phyloP scores from a whole-genome alignment of 2,329 filamentous ascomycete genomes.

The Moelleriella libera region DNA sequence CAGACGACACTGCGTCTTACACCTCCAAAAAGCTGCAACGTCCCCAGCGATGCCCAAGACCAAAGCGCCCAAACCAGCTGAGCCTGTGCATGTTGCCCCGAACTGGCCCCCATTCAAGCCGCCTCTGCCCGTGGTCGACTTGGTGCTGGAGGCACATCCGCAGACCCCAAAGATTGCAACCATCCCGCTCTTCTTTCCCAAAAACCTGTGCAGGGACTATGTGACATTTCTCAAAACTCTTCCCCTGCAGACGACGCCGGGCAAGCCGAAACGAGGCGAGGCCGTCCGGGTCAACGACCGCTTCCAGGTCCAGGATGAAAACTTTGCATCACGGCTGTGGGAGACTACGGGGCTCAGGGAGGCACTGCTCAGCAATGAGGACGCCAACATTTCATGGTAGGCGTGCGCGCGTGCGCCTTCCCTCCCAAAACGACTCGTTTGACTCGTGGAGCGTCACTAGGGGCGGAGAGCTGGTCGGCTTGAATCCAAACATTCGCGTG shows the following conservation, averaged over 20 bases:
- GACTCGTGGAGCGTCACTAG: conserved; percentile 40
- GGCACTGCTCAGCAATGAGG: conserved; percentile 29
- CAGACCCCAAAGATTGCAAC: conserved; percentile 51
- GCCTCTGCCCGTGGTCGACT: conserved; percentile 48
- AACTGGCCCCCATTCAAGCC: conserved; percentile 62
- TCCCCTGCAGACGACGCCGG: conserved; percentile 64
- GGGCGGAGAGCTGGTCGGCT: conserved; percentile 70
- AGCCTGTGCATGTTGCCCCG: conserved; percentile 1
- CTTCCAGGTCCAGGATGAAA: conserved; percentile 64
- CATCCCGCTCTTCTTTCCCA: conserved; percentile 61
- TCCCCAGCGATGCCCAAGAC: conserved; percentile 22
- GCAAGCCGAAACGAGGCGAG: conserved; percentile 64
- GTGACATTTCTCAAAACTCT: conserved; percentile 56
- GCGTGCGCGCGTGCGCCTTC: too few relatives aligned
- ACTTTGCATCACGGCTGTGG: conserved; percentile 67
- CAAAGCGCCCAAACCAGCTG: conserved; percentile 14
- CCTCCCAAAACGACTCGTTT: too few relatives aligned
- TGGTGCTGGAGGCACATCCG: conserved; percentile 41
- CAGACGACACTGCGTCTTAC: too few relatives aligned
- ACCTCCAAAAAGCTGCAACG: too few relatives aligned
- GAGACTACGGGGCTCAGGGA: conserved; percentile 59
- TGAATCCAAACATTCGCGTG: conserved; percentile 79
- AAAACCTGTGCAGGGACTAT: conserved; percentile 61
- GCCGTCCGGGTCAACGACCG: conserved; percentile 81
- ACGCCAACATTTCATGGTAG: conserved; percentile 29